Conservation (phyloP, 2,329 filamentous ascomycete species). For the Aspergillus hortae region DNA sequence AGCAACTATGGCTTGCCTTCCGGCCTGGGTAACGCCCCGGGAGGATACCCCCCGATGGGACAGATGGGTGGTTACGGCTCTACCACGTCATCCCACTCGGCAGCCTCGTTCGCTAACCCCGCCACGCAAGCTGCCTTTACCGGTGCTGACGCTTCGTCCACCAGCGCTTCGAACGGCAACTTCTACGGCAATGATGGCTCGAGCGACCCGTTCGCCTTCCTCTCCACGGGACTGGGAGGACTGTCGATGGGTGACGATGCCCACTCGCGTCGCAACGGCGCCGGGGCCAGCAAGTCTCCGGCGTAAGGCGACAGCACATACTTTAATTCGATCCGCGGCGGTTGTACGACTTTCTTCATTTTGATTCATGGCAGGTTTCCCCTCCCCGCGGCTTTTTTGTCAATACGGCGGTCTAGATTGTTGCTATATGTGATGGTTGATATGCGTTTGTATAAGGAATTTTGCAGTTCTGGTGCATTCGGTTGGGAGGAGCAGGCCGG, state of each 20-base stretch:
- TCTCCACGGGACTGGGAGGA: slow-evolving; percentile 57
- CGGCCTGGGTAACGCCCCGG: slow-evolving; percentile 73
- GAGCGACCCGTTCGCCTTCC: slow-evolving; percentile 62
- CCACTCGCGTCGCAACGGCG: slow-evolving; percentile 44
- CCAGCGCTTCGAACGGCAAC: slow-evolving; percentile 70
- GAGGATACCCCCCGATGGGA: slow-evolving; percentile 67
- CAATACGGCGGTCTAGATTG: slow-evolving; percentile 36
- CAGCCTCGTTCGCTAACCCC: slow-evolving; percentile 86
- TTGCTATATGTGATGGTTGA: slow-evolving; percentile 37
- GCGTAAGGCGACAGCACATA: slow-evolving; percentile 22
- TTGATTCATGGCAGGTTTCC: slow-evolving; percentile 12
- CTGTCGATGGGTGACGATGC: slow-evolving; percentile 53
- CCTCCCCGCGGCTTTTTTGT: slow-evolving; percentile 25
- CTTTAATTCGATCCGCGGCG: not conserved
- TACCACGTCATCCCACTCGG: slow-evolving; percentile 73
- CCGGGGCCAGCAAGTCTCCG: slow-evolving; percentile 45
- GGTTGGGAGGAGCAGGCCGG: slow-evolving; percentile 43
- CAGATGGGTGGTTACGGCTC: slow-evolving; percentile 74
- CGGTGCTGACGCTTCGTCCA: slow-evolving; percentile 73
- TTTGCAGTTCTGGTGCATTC: slow-evolving; percentile 42
- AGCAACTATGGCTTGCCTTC: slow-evolving; percentile 89
- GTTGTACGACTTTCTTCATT: slow-evolving; percentile 9
- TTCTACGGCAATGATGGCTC: slow-evolving; percentile 58
- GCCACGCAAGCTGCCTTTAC: slow-evolving; percentile 93
- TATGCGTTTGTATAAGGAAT: slow-evolving; percentile 43